A percentile compares a stretch with the other conserved stretches of the same genome.
Evolutionary conservation across 441 rosid genomes (phyloP).

Genomic region (Jatropha podagrica): DNA sequence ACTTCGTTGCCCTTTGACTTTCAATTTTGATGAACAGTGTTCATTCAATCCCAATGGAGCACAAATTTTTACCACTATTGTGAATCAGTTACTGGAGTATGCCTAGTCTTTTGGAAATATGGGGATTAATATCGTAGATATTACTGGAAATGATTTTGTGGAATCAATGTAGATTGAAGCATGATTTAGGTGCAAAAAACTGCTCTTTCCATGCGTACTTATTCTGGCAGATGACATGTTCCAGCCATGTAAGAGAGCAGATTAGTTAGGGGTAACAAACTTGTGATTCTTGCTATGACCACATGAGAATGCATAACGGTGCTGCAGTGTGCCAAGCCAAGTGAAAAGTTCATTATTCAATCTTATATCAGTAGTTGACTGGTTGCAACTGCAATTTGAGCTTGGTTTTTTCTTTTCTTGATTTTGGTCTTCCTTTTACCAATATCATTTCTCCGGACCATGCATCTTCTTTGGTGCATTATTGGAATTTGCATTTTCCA

Average conservation of each 20-base stretch:
- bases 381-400: neutral
- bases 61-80: neutral
- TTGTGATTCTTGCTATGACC: neutral
- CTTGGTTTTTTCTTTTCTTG: neutral
- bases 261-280: neutral
- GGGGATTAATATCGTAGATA: neutral
- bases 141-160: neutral
- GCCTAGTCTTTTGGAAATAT: neutral
- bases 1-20: neutral
- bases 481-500: neutral
- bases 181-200: slow-evolving; percentile 8
- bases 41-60: neutral
- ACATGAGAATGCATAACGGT: neutral
- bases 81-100: neutral
- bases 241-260: neutral
- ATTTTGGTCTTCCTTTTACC: neutral
- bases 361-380: neutral
- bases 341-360: neutral
- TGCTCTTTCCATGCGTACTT: neutral
- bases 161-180: neutral
- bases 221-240: neutral
- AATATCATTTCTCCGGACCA: neutral
- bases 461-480: neutral
- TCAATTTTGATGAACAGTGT: neutral
- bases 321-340: neutral